Conservation (phyloP, 176 grass and related monocot genomes). For the Puya raimondii region DNA sequence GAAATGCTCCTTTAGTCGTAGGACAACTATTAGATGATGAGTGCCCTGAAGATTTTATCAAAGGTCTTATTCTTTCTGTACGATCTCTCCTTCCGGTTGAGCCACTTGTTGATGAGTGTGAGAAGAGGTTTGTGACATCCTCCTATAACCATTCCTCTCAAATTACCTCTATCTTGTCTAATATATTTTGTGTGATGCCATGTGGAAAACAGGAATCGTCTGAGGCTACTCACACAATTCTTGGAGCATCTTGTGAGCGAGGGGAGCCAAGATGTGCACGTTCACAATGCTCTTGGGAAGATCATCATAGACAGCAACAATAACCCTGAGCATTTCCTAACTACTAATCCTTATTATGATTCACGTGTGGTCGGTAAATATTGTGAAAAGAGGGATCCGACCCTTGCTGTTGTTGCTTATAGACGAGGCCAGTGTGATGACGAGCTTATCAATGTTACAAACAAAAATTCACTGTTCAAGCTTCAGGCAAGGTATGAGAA, state of each 20-base stretch:
- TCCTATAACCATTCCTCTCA: not conserved
- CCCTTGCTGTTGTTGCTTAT: constrained; percentile 94
- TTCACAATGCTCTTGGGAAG: constrained; percentile 93
- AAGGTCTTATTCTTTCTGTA: constrained; percentile 93
- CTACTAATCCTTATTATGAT: constrained; percentile 96
- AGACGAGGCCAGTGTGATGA: constrained; percentile 88
- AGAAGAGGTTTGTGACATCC: constrained; percentile 60
- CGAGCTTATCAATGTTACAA: constrained; percentile 82
- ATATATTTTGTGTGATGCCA: constrained; percentile 1
- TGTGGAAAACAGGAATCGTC: constrained; percentile 51
- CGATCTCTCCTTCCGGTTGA: constrained; percentile 87
- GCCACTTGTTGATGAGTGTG: constrained; percentile 82
- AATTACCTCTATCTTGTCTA: constrained; percentile 5
- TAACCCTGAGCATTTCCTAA: constrained; percentile 94
- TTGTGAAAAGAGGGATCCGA: constrained; percentile 94
- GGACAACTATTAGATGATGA: constrained; percentile 91
- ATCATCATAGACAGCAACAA: constrained; percentile 98
- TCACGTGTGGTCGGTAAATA: constrained; percentile 95
- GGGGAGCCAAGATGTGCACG: constrained; percentile 96
- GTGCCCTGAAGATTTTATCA: constrained; percentile 98
- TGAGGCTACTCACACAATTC: constrained; percentile 75
- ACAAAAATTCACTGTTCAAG: constrained; percentile 94
- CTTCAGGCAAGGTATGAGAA: constrained; percentile 71
- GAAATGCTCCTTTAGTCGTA: constrained; percentile 83
- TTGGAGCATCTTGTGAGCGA: constrained; percentile 88